phyloP scores from a whole-genome alignment of 352 stramenopile species.

The Globisporangium spiculum region DNA sequence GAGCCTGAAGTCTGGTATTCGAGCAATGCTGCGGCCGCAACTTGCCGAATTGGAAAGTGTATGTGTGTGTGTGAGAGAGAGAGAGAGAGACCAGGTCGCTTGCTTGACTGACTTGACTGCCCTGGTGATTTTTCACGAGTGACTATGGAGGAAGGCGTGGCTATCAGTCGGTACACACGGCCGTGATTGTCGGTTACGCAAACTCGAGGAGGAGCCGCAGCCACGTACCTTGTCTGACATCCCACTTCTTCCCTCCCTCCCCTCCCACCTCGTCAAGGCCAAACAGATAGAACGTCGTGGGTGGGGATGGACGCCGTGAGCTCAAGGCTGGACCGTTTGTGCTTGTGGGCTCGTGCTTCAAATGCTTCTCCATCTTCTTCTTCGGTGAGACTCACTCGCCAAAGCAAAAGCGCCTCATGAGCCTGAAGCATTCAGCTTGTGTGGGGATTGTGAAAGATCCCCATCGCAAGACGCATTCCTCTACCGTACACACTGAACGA shows the following conservation, averaged over 20 bases:
- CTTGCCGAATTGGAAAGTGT: background rate
- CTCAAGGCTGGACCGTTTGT: background rate
- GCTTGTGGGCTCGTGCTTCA: background rate
- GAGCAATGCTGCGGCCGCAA: background rate
- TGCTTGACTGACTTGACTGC: background rate
- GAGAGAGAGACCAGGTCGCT: background rate
- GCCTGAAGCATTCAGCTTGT: no score
- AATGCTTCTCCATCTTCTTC: no score
- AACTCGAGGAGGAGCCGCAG: no score
- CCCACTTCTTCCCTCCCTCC: background rate
- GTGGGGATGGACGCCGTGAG: background rate
- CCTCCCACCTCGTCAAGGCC: background rate
- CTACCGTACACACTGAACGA: no score
- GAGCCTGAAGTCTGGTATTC: background rate
- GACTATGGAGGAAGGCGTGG: no score
- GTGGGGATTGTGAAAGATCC: no score
- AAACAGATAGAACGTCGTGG: background rate
- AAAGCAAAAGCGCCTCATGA: no score
- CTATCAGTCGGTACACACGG: background rate
- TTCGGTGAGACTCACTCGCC: background rate
- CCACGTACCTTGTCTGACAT: background rate
- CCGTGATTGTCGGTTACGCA: background rate
- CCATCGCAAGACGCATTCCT: no score
- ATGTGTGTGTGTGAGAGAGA: background rate
- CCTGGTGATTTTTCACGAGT: background rate